Base-by-base conservation (phyloP, 768 basidiomycete species). In the Russula compacta region DNA sequence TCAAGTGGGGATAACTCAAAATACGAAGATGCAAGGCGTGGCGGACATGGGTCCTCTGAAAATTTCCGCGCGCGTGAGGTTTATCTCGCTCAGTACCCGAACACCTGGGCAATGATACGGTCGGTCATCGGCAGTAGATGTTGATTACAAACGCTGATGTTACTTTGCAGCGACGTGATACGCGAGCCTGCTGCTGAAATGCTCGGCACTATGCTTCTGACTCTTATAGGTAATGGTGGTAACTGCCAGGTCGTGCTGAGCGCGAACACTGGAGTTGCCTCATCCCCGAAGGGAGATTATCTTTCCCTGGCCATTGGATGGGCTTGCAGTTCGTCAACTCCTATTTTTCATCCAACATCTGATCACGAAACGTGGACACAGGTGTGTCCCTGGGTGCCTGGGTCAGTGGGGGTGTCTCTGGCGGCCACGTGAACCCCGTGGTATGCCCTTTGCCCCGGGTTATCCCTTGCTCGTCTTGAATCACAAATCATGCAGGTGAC, bases 351-450 rank as follows among this genome's bases (percentile, higher is more conserved):
- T 43, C 8, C 4, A 17, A 21, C 10, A 12, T 15, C 33, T 56
- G 29, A 17, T 40, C 29, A 9, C 24, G 14, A 32, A 12, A 53
- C 42, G n/a, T 52, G 65, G 69, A 43, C 29, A 53, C 53, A 78
- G 77, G 85, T 29, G 75, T 81, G 4, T 81, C 83, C 9, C 73
- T 88, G 70, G 87, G 85, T 36, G 85, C 85, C 10, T 89, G 84
- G 85, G 77, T 83, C 3, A 78, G 79, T 21, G 79, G 78, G 52
- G 83, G 83, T 49, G 78, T 87, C 59, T 87, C 87, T 49, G 87
- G 85, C 6, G 87, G 86, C 33, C 87, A 90, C 60, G 70, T 75
- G 56, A 76, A 76, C 52, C 74, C 75, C 14, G 73, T 74, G 2
- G 73, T 67, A 55, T 9, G 58, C 33, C n/a, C 38, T 14, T 39